Evolutionary conservation across 2,329 filamentous ascomycete species (phyloP).

Genomic region (Neonectria ditissima): DNA sequence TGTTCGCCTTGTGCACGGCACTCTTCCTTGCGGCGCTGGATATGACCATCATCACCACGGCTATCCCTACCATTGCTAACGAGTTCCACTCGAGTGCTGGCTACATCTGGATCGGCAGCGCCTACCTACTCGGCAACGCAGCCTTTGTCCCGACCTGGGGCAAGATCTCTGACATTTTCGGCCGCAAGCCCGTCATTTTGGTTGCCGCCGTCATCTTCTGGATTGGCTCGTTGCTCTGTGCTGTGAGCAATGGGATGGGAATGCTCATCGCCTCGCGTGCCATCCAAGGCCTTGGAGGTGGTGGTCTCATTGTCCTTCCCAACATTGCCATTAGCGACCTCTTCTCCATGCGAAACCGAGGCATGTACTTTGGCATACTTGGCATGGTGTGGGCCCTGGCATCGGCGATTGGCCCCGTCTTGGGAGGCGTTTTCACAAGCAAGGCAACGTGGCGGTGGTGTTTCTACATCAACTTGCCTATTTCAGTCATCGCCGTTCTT

Average conservation of each 20-base stretch:
- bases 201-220: constrained; percentile 64
- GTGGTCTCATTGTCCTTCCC: constrained; percentile 69
- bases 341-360: constrained; percentile 63
- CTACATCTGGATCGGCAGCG: constrained; percentile 82
- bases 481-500: constrained; percentile 59
- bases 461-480: constrained; percentile 73
- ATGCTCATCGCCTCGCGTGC: constrained; percentile 67
- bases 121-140: constrained; percentile 78
- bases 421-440: constrained; percentile 76
- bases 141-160: constrained; percentile 78
- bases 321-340: constrained; percentile 70
- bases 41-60: constrained; percentile 74
- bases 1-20: constrained; percentile 56
- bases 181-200: constrained; percentile 67
- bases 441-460: constrained; percentile 77
- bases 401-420: constrained; percentile 72
- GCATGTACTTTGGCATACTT: constrained; percentile 65
- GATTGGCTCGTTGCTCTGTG: constrained; percentile 66
- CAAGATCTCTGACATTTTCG: constrained; percentile 69
- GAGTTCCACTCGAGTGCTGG: constrained; percentile 75
- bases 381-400: constrained; percentile 74
- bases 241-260: constrained; percentile 60
- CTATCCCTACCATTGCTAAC: constrained; percentile 72
- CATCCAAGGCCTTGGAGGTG: constrained; percentile 68
- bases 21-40: constrained; percentile 68